Evolutionary conservation across 495 filamentous ascomycete species (phyloP).

Genomic region (Xylaria curta): DNA sequence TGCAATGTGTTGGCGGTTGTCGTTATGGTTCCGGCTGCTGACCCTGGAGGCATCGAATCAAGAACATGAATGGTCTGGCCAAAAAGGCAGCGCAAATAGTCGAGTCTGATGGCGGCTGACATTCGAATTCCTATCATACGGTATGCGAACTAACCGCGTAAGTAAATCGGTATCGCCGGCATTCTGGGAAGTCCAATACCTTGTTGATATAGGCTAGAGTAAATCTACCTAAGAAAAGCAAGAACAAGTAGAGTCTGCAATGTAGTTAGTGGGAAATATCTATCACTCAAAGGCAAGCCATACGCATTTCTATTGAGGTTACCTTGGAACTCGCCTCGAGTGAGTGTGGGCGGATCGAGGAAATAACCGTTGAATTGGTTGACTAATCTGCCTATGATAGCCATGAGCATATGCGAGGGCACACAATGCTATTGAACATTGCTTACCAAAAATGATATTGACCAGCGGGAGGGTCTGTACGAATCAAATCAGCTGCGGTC

Average conservation of each 20-base stretch:
- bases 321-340: slow-evolving; percentile 34
- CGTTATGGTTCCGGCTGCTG: slow-evolving; percentile 64
- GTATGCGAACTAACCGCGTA: slow-evolving; percentile 46
- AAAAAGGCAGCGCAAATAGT: slow-evolving; percentile 60
- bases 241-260: slow-evolving; percentile 41
- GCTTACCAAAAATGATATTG: slow-evolving; percentile 41
- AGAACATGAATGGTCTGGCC: slow-evolving; percentile 61
- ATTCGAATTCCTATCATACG: slow-evolving; percentile 58
- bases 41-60: slow-evolving; percentile 61
- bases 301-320: slow-evolving; percentile 38
- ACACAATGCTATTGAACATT: background rate
- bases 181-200: slow-evolving; percentile 28
- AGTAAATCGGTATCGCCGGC: slow-evolving; percentile 21
- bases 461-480: slow-evolving; percentile 38
- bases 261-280: slow-evolving; percentile 19
- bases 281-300: background rate
- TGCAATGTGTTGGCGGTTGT: slow-evolving; percentile 65
- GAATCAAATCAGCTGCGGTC: slow-evolving; percentile 2
- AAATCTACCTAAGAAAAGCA: slow-evolving; percentile 54
- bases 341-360: slow-evolving; percentile 30
- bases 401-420: slow-evolving; percentile 27
- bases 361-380: slow-evolving; percentile 42
- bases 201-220: slow-evolving; percentile 55
- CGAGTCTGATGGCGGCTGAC: slow-evolving; percentile 58
- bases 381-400: slow-evolving; percentile 34